Percentiles rank a stretch among this genome's conserved stretches.
Evolutionary conservation across 176 grass and related monocot species (phyloP).

Genomic region (Oryza officinalis): DNA sequence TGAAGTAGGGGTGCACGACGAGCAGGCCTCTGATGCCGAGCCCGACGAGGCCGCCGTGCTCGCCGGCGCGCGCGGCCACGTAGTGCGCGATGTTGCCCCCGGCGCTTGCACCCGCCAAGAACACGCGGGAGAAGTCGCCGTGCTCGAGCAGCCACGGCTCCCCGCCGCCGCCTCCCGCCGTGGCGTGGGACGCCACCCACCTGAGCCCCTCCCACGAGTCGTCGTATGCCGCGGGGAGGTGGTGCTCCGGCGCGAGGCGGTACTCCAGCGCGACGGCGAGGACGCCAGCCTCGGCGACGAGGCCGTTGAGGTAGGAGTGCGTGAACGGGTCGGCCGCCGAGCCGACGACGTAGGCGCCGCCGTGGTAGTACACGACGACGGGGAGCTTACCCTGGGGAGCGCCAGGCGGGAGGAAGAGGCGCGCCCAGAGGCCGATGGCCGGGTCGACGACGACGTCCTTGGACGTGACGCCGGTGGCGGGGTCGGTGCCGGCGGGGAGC

Average conservation of each 20-base stretch:
- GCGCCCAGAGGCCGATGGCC: constrained; percentile 56
- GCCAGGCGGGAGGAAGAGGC: constrained; percentile 61
- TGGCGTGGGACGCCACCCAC: constrained; percentile 70
- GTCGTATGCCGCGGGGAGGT: constrained; percentile 65
- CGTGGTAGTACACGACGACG: constrained; percentile 65
- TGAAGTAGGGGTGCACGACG: constrained; percentile 79
- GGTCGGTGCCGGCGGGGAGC: constrained; percentile 55
- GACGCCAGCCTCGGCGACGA: constrained; percentile 48
- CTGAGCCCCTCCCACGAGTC: constrained; percentile 55
- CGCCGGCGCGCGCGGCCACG: constrained; percentile 53
- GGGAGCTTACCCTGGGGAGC: constrained; percentile 40
- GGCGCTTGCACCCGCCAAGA: constrained; percentile 59
- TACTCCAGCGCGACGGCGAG: constrained; percentile 69
- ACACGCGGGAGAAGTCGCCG: constrained; percentile 58
- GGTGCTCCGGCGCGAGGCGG: constrained; percentile 82
- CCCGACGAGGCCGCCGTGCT: constrained; percentile 11
- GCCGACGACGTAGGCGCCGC: constrained; percentile 69
- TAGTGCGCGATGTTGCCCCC: constrained; percentile 74
- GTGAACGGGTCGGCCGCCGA: constrained; percentile 68
- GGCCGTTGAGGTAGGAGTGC: constrained; percentile 47
- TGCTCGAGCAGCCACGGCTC: constrained; percentile 70
- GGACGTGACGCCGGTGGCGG: constrained; percentile 49
- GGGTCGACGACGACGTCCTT: constrained; percentile 63
- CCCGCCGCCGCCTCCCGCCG: background rate
- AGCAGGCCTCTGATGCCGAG: constrained; percentile 44